A percentile compares a stretch with the other conserved stretches of the same genome.
Conservation (phyloP, 2,329 filamentous ascomycete species). For the Thermomyces lanuginosus region DNA sequence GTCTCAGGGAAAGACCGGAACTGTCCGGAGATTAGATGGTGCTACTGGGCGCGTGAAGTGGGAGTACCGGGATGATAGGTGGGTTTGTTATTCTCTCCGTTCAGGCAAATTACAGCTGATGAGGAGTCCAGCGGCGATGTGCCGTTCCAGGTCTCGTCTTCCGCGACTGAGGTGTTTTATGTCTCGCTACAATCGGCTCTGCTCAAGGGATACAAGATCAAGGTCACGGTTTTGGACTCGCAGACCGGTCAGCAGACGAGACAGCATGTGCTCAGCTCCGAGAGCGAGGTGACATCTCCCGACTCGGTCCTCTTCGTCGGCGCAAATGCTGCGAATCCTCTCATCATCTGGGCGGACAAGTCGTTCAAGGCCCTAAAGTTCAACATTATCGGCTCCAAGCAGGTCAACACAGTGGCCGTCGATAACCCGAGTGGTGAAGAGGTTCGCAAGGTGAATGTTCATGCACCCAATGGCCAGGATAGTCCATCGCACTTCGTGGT, state of each 20-base stretch:
- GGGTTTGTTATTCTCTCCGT: slow-evolving; percentile 3
- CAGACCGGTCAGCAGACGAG: slow-evolving; percentile 55
- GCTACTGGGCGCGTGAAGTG: slow-evolving; percentile 58
- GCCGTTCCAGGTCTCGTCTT: slow-evolving; percentile 61
- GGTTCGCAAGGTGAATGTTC: slow-evolving; percentile 45
- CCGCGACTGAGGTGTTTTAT: slow-evolving; percentile 53
- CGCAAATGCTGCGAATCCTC: slow-evolving; percentile 24
- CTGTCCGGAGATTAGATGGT: slow-evolving; percentile 56
- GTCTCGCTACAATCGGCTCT: slow-evolving; percentile 54
- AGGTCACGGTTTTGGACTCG: slow-evolving; percentile 56
- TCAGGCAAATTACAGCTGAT: slow-evolving; percentile 3
- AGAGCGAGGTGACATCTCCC: slow-evolving; percentile 46
- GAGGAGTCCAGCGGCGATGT: slow-evolving; percentile 43
- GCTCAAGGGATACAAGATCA: slow-evolving; percentile 56
- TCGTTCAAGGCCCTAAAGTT: slow-evolving; percentile 27
- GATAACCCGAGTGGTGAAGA: slow-evolving; percentile 25
- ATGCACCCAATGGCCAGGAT: slow-evolving; percentile 56
- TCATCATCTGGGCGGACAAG: slow-evolving; percentile 32
- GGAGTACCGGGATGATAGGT: slow-evolving; percentile 54
- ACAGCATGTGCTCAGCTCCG: slow-evolving; percentile 55
- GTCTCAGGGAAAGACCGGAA: slow-evolving; percentile 38
- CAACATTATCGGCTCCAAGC: slow-evolving; percentile 29
- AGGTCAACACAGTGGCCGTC: slow-evolving; percentile 22
- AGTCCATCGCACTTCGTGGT: slow-evolving; percentile 71
- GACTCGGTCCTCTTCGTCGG: slow-evolving; percentile 26